phyloP scores from a whole-genome alignment of 2,329 filamentous ascomycete genomes.

The Ceratocystis lukuohia region DNA sequence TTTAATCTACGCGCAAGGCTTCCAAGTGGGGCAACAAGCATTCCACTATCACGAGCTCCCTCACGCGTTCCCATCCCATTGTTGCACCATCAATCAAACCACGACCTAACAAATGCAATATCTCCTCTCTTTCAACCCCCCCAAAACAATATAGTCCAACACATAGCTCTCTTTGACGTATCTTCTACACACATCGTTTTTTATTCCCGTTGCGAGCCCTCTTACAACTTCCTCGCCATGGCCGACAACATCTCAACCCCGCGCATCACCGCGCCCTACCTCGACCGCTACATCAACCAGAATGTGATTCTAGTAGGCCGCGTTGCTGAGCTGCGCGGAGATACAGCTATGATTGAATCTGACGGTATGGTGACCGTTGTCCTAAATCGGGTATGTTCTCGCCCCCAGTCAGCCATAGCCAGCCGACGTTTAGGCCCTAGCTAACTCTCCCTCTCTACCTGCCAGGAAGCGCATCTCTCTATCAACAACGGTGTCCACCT shows the following conservation, averaged over 20 bases:
- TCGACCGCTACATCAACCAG: conserved; percentile 59
- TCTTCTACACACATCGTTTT: neutral
- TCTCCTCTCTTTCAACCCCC: too few relatives aligned
- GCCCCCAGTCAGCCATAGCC: neutral
- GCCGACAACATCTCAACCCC: conserved; percentile 49
- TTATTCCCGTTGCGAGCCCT: neutral
- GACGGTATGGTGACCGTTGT: conserved; percentile 62
- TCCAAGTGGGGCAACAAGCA: neutral
- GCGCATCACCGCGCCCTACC: conserved; percentile 67
- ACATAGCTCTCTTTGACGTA: neutral
- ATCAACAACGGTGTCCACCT: conserved; percentile 60
- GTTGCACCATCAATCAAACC: neutral
- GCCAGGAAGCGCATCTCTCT: conserved; percentile 57
- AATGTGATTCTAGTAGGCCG: conserved; percentile 79
- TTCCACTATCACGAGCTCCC: too few relatives aligned
- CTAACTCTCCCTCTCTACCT: neutral
- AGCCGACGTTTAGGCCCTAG: neutral
- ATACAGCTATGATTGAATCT: conserved; percentile 66
- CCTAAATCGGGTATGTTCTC: conserved; percentile 51
- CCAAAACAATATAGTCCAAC: neutral
- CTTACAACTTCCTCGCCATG: conserved; percentile 36
- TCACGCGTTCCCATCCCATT: too few relatives aligned
- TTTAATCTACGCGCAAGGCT: neutral
- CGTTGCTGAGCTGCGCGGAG: conserved; percentile 68
- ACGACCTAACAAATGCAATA: neutral